A percentile compares a stretch with the other conserved stretches of the same genome.
Conservation (phyloP, 2,329 filamentous ascomycete species). For the Pseudogymnoascus sp. region DNA sequence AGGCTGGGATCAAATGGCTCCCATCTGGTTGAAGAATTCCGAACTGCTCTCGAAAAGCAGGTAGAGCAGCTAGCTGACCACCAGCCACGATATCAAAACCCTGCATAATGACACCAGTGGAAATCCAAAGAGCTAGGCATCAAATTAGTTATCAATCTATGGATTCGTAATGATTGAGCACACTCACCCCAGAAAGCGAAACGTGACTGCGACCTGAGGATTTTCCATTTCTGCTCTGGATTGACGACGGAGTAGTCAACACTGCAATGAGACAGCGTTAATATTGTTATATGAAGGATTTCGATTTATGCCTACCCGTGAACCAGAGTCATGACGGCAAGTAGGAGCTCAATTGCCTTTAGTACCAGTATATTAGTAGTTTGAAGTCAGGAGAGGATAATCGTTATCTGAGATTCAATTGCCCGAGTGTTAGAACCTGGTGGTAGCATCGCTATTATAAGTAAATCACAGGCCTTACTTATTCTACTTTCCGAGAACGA, state of each 20-base stretch:
- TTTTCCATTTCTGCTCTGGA: constrained; percentile 26
- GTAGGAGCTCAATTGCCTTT: neutral
- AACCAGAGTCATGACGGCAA: neutral
- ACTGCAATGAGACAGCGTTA: constrained; percentile 9
- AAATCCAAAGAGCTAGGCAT: constrained; percentile 24
- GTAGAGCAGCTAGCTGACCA: constrained; percentile 25
- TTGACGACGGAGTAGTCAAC: constrained; percentile 24
- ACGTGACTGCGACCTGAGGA: constrained; percentile 22
- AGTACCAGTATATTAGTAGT: neutral
- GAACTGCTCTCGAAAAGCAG: constrained; percentile 17
- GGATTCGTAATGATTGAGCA: neutral
- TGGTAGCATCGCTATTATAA: neutral
- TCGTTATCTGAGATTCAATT: neutral
- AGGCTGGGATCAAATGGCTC: constrained; percentile 26
- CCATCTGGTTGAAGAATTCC: constrained; percentile 23
- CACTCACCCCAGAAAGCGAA: constrained; percentile 26
- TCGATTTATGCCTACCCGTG: neutral
- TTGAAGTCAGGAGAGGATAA: neutral
- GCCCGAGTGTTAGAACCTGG: neutral
- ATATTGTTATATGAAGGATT: neutral
- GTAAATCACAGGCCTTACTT: no score
- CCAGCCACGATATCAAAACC: constrained; percentile 21
- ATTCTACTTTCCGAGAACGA: no score
- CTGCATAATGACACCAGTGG: constrained; percentile 28
- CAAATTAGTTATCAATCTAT: neutral